Base-by-base conservation (phyloP, 352 stramenopile species). In the Globisporangium camurandrum region DNA sequence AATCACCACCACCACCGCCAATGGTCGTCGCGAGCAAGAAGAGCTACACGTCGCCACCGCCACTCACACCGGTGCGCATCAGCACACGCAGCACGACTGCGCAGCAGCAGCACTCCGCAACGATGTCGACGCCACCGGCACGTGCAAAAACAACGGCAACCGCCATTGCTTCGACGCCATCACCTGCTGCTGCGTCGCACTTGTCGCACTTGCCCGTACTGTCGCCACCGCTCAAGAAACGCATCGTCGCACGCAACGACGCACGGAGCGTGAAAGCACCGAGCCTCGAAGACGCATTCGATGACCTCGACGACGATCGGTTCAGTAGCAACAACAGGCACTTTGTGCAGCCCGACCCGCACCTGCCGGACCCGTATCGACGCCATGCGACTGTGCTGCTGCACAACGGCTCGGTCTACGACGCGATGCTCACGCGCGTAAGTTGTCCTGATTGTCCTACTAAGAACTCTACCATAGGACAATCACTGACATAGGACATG, bases 341-440 rank as follows among this genome's bases (percentile, higher is more conserved):
- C 39, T 50, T 66, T 38, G 67, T 81, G 26, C 64, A 67, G 31
- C 75, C 75, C 1, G 75, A 87, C 48, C 66, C 72, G 44, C 68
- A 85, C 41, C 39, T 87, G 17, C 62, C 68, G 0, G 57, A 67
- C 12, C 51, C 62, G 23, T 84, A 76, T 58, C 62, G 67, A 34
- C 59, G 56, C 20, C 49, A 38, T n/a, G 64, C 72, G 19, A 50
- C 49, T 0, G 73, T 88, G 44, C 19, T 84, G 10, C 41, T 63
- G 30, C 53, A 76, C 49, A 59, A 52, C 22, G 63, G 55, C 16
- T 67, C 61, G 30, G 64, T 69, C 45, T 88, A 74, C 58, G 62
- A 86, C 52, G 71, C 76, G 17, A 77, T 83, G 67, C 69, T 88
- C 36, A 83, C 69, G 20, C 62, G 71, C 54, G 75, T 87, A 56